These are phyloP conservation scores for Iris macrosiphon DNA, from an alignment of 106 monocot genomes.

Conservation along the genomic window DNA sequence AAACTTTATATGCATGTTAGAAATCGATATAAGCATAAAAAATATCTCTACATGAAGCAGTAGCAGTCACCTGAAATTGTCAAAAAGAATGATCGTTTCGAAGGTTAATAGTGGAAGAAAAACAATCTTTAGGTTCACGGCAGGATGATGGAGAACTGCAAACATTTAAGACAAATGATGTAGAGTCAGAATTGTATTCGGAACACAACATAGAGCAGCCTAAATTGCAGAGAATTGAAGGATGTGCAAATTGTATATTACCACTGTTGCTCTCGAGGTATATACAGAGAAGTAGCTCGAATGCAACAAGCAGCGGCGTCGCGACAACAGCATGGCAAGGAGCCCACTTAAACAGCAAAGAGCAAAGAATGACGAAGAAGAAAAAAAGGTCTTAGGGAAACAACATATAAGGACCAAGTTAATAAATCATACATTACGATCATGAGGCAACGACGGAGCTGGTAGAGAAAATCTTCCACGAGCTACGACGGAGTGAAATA, in stretches of 20 bases:
- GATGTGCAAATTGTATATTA: too few species aligned
- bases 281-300: constrained; percentile 93
- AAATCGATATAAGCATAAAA: background rate
- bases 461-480: constrained; percentile 94
- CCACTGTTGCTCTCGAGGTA: constrained; percentile 66
- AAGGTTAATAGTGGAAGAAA: constrained; percentile 89
- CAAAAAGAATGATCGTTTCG: constrained; percentile 77
- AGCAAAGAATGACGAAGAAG: background rate
- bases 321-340: constrained; percentile 93
- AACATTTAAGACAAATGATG: background rate
- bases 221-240: too few species aligned
- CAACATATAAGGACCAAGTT: constrained; percentile 2
- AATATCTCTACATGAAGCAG: background rate
- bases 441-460: constrained; percentile 92
- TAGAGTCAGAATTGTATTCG: too few species aligned
- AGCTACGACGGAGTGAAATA: constrained; percentile 76
- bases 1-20: too few species aligned
- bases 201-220: too few species aligned
- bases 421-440: constrained; percentile 68
- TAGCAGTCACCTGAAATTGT: constrained; percentile 97
- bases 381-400: background rate
- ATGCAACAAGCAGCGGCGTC: constrained; percentile 79
- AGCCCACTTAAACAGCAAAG: constrained; percentile 54
- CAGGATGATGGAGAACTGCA: constrained; percentile 38
- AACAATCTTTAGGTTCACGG: constrained; percentile 87